Evolutionary conservation across 2,329 filamentous ascomycete species (phyloP), one percentile per base, ranked within the genome.

Genomic region (Fusarium sp.): DNA sequence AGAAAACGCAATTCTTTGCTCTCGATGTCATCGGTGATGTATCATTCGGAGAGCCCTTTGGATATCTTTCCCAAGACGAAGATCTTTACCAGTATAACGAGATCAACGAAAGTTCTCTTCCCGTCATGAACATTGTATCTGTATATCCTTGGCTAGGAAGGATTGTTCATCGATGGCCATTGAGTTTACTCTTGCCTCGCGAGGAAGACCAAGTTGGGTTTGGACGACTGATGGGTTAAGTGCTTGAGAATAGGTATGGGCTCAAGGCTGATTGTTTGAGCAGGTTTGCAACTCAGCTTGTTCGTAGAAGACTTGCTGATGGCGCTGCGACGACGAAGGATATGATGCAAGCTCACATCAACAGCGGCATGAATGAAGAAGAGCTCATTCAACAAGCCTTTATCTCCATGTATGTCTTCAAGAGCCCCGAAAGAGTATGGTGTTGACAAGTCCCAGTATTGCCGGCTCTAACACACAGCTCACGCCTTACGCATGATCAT

Each of bases 381-480:
- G 78, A 82, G 27, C 74, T 82, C n/a, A 77, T 77, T 11, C 77
- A 81, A 25, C 80, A 82, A 51, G 78, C 79, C 2, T 79, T 80
- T 30, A 75, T 83, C 12, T 78, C 81, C 21, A 80, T 82, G 81
- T 81, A 61, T 61, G 74, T 60, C 0, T 3, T 5, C 18, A 4
- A 14, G 4, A 11, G 1, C 3, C 7, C 7, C 10, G 0, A 4
- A 12, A 13, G 25, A 4, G 1, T 4, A 5, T 5, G 11, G 8
- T 1, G 21, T 12, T 75, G 5, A 75, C 42, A 40, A 6, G 2
- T 1, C 5, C 2, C 43, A 87, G 85, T 66, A 86, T 88, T 72
- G 87, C 87, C 18, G 88, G 88, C 27, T 88, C 87, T 21, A 87
- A 89, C 77, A 88, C 87, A 88, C 87, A 0, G 87, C 87, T 0